A percentile compares a stretch with the other conserved stretches of the same genome.
Evolutionary conservation across 2,329 filamentous ascomycete species (phyloP).

Genomic region (Fusarium sp.): DNA sequence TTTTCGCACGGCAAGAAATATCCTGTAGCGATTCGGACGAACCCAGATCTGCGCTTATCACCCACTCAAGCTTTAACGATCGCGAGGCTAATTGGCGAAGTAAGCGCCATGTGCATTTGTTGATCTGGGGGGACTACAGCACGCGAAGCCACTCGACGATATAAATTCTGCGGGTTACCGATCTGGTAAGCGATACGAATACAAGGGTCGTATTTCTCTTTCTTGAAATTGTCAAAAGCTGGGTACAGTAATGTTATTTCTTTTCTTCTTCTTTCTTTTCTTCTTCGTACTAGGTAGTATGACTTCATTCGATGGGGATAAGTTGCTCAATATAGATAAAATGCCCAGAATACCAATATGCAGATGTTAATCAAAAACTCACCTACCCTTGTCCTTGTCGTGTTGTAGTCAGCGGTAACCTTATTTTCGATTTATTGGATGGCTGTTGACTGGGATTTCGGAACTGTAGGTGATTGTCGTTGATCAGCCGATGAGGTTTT

Average conservation of each 20-base stretch:
- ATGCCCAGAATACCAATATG: not conserved
- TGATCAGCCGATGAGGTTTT: not conserved
- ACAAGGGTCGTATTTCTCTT: conserved; percentile 22
- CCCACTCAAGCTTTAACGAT: conserved; percentile 31
- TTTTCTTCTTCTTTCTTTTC: not conserved
- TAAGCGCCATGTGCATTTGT: conserved; percentile 41
- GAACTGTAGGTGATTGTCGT: not conserved
- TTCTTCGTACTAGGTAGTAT: conserved; percentile 17
- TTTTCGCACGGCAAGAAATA: conserved; percentile 3
- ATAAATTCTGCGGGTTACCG: conserved; percentile 34
- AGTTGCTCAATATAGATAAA: conserved; percentile 5
- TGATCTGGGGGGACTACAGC: conserved; percentile 29
- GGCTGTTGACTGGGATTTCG: not conserved
- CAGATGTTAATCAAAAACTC: conserved; percentile 1
- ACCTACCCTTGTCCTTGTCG: conserved; percentile 20
- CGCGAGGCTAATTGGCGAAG: conserved; percentile 30
- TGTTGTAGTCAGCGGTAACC: conserved; percentile 3
- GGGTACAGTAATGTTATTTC: conserved; percentile 1
- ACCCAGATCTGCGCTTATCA: conserved; percentile 42
- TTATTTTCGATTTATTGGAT: not conserved
- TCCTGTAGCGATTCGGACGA: conserved; percentile 22
- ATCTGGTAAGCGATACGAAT: conserved; percentile 31
- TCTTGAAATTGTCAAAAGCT: conserved; percentile 12
- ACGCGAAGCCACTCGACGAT: conserved; percentile 19
- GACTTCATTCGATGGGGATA: conserved; percentile 7